A percentile compares a stretch with the other conserved stretches of the same genome.
Conservation (phyloP, 805 yeast species). For the Nakazawaea sp. region DNA sequence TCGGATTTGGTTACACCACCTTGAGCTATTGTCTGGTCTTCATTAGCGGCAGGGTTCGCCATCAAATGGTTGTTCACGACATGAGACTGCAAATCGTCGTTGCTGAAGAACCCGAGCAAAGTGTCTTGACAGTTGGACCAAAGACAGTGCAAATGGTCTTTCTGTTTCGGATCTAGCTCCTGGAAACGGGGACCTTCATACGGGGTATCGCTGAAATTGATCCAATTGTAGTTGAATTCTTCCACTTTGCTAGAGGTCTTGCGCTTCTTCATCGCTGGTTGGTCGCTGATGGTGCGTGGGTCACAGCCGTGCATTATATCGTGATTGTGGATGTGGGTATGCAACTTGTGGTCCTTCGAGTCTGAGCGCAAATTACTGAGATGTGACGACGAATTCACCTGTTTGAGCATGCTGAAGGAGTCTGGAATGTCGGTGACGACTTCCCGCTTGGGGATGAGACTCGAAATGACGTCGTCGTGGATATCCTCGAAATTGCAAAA, state of each 20-base stretch:
- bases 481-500: slow-evolving; percentile 18
- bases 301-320: neutral
- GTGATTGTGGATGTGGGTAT: neutral
- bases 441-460: neutral
- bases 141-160: slow-evolving; percentile 10
- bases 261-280: neutral
- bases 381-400: slow-evolving; percentile 2
- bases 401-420: neutral
- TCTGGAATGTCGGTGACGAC: slow-evolving; percentile 5
- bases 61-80: slow-evolving; percentile 5
- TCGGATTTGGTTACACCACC: no score
- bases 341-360: neutral
- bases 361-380: slow-evolving; percentile 5
- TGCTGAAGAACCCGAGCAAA: neutral
- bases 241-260: slow-evolving; percentile 3
- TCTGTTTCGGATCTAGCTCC: neutral
- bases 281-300: neutral
- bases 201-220: slow-evolving; percentile 8
- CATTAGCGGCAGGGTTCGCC: no score
- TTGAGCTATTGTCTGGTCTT: no score
- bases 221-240: slow-evolving; percentile 11
- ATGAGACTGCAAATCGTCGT: slow-evolving; percentile 6
- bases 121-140: slow-evolving; percentile 6
- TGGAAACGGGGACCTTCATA: neutral
- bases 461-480: slow-evolving; percentile 1